Evolutionary conservation across 306 rosid genomes (phyloP).

Genomic region (Sophora flavescens): DNA sequence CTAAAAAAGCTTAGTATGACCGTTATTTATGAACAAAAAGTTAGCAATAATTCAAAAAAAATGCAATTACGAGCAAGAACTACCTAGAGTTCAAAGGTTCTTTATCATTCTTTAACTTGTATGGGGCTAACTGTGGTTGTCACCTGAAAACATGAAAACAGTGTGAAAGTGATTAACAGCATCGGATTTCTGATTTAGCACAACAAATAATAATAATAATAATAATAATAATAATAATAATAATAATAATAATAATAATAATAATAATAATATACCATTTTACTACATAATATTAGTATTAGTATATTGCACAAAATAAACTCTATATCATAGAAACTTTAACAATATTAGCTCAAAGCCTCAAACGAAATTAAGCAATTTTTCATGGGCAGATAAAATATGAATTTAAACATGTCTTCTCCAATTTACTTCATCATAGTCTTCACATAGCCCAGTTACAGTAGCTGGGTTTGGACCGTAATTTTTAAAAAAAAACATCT

Average conservation of each 20-base stretch:
- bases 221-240: too few species aligned
- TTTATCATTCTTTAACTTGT: conserved; percentile 93
- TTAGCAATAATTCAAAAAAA: background rate
- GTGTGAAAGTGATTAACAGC: conserved; percentile 31
- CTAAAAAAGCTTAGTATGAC: background rate
- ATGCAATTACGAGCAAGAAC: conserved; percentile 39
- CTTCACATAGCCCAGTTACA: background rate
- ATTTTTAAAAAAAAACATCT: background rate
- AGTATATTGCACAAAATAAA: conserved; percentile 1
- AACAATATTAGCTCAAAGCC: conserved; percentile 28
- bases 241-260: too few species aligned
- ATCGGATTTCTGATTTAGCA: conserved; percentile 30
- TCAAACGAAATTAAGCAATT: background rate
- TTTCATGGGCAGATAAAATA: conserved; percentile 21
- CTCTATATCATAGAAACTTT: background rate
- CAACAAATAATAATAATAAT: conserved; percentile 8
- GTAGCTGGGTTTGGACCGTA: conserved; percentile 17
- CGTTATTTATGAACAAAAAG: conserved; percentile 7
- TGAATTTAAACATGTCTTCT: background rate
- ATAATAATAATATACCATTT: conserved; percentile 20
- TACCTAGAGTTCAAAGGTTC: conserved; percentile 86
- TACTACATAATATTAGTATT: background rate
- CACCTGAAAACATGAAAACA: conserved; percentile 68
- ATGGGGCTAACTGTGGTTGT: conserved; percentile 67
- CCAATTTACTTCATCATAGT: conserved; percentile 7